Percentiles rank a stretch among this genome's conserved stretches.
Evolutionary conservation across 2,329 filamentous ascomycete genomes (phyloP).

Genomic region (Penicillium hesseltinei): DNA sequence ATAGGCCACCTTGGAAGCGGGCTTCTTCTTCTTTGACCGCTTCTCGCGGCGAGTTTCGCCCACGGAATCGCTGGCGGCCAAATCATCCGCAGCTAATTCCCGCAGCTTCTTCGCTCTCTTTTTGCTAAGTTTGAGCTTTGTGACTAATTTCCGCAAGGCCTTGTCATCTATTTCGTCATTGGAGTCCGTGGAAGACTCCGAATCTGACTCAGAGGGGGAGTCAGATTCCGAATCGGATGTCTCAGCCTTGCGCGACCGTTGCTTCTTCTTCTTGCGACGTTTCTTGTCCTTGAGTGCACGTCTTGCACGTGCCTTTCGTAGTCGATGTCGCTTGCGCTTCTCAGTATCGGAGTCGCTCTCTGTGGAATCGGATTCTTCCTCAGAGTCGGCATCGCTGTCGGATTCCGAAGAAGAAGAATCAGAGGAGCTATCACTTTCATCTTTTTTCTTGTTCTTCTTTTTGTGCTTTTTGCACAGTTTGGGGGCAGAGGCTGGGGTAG

Average conservation of each 20-base stretch:
- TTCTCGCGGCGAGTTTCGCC: conserved; percentile 18
- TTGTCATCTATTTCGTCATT: conserved; percentile 35
- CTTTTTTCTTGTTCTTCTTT: conserved; percentile 19
- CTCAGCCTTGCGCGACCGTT: conserved; percentile 35
- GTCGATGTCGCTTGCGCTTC: conserved; percentile 35
- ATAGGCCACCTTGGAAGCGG: conserved; percentile 60
- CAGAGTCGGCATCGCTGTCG: conserved; percentile 20
- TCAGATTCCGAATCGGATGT: conserved; percentile 12
- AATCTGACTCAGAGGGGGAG: conserved; percentile 24
- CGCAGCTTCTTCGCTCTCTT: conserved; percentile 32
- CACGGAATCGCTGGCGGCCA: conserved; percentile 27
- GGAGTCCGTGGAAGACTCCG: conserved; percentile 28
- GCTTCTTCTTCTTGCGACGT: conserved; percentile 37
- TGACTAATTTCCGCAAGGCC: conserved; percentile 30
- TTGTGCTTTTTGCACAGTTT: conserved; percentile 38
- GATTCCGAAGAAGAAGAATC: conserved; percentile 23
- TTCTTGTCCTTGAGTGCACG: conserved; percentile 30
- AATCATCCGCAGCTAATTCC: conserved; percentile 30
- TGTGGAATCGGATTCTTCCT: conserved; percentile 7
- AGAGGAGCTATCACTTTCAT: conserved; percentile 20
- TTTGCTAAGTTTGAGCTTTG: conserved; percentile 35
- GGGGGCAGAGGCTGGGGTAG: conserved; percentile 5
- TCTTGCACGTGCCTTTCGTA: conserved; percentile 38
- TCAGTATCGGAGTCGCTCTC: conserved; percentile 26
- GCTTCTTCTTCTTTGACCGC: conserved; percentile 44